phyloP scores from a whole-genome alignment of 169 alveolate species.

The Sarcocystis neurona region DNA sequence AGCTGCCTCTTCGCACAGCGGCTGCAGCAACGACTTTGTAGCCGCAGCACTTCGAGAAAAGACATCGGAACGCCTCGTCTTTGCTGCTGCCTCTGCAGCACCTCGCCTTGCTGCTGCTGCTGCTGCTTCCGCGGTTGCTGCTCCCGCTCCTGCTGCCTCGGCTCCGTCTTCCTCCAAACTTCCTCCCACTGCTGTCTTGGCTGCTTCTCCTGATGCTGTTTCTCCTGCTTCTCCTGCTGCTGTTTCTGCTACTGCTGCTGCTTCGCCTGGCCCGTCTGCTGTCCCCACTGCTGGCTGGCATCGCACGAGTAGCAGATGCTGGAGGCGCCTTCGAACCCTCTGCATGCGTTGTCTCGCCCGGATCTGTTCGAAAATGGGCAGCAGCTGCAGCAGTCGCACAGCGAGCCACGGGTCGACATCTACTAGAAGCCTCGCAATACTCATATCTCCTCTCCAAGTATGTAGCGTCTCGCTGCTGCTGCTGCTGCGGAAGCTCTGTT shows the following conservation, averaged over 20 bases:
- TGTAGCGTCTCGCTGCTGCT: too few species aligned
- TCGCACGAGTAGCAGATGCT: too few species aligned
- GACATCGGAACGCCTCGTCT: background rate
- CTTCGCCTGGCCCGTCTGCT: background rate
- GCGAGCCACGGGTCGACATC: too few species aligned
- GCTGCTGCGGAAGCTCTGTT: too few species aligned
- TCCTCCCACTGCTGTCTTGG: background rate
- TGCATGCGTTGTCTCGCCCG: too few species aligned
- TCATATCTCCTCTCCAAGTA: too few species aligned
- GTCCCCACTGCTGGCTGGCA: slow-evolving; percentile 11
- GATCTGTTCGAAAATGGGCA: too few species aligned
- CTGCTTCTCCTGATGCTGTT: background rate
- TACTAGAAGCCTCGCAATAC: too few species aligned
- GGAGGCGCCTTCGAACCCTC: too few species aligned
- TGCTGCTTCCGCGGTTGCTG: slow-evolving; percentile 36
- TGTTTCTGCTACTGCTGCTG: slow-evolving; percentile 16
- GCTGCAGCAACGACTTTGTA: too few species aligned
- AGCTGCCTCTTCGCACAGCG: too few species aligned
- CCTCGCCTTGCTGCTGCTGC: slow-evolving; percentile 33
- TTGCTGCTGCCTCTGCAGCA: background rate
- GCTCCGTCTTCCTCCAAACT: background rate
- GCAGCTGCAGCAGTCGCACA: too few species aligned
- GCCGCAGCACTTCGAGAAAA: slow-evolving; percentile 13
- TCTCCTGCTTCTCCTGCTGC: slow-evolving; percentile 27
- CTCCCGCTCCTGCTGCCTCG: slow-evolving; percentile 43